Conservation (phyloP, 768 basidiomycete genomes). For the Lepiota subincarnata region DNA sequence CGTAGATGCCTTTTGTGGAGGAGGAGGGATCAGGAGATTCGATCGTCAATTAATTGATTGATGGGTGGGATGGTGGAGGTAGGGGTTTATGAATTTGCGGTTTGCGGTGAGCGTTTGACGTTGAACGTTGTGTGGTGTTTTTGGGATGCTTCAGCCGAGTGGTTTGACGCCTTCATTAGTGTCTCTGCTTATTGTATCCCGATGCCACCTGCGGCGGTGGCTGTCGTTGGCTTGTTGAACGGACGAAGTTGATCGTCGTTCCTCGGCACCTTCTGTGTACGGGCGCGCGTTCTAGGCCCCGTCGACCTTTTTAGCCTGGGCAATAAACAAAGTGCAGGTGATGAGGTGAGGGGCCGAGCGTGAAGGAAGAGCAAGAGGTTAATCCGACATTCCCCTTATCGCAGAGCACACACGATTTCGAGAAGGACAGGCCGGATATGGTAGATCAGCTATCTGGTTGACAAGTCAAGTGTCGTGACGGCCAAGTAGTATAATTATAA, state of each 20-base stretch:
- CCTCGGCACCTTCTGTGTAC: no score
- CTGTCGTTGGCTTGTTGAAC: no score
- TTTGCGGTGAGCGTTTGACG: no score
- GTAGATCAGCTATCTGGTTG: background rate
- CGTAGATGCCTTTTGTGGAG: background rate
- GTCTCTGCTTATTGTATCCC: no score
- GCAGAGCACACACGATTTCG: background rate
- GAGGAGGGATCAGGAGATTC: background rate
- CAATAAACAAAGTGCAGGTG: no score
- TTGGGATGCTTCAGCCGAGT: no score
- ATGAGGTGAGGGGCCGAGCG: background rate
- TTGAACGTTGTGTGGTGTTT: no score
- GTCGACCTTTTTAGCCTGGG: no score
- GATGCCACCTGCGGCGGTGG: no score
- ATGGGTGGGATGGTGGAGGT: background rate
- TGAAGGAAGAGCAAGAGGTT: background rate
- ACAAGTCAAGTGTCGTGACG: background rate
- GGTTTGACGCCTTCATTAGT: no score
- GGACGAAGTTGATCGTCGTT: no score
- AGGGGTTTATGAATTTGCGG: background rate
- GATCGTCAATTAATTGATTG: background rate
- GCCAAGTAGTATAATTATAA: background rate
- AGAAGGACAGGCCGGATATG: background rate
- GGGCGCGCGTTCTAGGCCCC: no score
- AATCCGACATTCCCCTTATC: constrained; percentile 2